A percentile compares a stretch with the other conserved stretches of the same genome.
phyloP scores from a whole-genome alignment of 345 rosid species.

The Camelina laxa region DNA sequence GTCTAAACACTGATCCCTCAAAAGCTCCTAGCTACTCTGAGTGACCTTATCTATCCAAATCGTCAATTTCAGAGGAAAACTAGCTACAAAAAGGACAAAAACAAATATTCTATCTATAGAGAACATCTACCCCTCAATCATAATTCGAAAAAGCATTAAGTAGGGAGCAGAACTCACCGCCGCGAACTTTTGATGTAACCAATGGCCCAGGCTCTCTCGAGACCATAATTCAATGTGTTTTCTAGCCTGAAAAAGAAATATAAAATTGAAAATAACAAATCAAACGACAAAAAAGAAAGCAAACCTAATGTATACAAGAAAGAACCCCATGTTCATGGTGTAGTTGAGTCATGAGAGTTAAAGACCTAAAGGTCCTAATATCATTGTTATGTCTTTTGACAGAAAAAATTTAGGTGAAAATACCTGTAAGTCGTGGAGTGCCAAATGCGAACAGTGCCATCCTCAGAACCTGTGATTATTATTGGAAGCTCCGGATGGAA shows the following conservation, averaged over 20 bases:
- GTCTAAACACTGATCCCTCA: constrained; percentile 18
- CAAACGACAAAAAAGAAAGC: constrained; percentile 1
- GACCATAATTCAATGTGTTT: constrained; percentile 75
- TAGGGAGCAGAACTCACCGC: constrained; percentile 56
- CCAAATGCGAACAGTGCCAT: constrained; percentile 83
- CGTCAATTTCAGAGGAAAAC: constrained; percentile 2
- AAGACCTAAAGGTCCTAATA: constrained; percentile 3
- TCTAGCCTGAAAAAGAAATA: constrained; percentile 62
- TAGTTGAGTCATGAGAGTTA: neutral
- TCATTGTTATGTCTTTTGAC: constrained; percentile 25
- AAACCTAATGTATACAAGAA: constrained; percentile 17
- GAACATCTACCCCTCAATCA: constrained; percentile 4
- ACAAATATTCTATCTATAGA: constrained; percentile 20
- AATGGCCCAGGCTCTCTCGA: constrained; percentile 97
- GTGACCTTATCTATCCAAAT: constrained; percentile 13
- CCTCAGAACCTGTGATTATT: constrained; percentile 83
- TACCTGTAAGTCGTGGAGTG: constrained; percentile 79
- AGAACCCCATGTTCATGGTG: neutral
- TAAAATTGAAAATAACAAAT: constrained; percentile 1
- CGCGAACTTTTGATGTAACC: constrained; percentile 89
- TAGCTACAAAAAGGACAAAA: constrained; percentile 13
- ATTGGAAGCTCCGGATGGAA: constrained; percentile 85
- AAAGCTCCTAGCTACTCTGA: constrained; percentile 11
- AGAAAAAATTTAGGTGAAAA: neutral
- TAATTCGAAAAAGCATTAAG: constrained; percentile 2